Percentiles rank a stretch among this genome's conserved stretches.
These are phyloP conservation scores for Penicillium sp. DNA, from an alignment of 2,329 filamentous ascomycete genomes.

Conservation along the genomic window DNA sequence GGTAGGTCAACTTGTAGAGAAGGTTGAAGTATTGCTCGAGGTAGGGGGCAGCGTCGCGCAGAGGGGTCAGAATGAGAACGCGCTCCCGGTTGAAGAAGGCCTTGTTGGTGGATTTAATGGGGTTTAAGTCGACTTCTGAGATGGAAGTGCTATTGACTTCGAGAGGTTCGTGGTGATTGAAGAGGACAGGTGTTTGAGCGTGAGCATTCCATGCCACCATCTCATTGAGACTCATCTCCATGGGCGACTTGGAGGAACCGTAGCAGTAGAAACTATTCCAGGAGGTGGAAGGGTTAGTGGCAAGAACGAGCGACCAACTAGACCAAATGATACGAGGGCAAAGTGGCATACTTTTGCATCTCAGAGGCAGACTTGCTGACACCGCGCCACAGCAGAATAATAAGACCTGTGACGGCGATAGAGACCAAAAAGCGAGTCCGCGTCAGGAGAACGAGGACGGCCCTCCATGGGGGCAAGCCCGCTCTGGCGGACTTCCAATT, in stretches of 20 bases:
- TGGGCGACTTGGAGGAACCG: constrained; percentile 89
- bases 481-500: constrained; percentile 88
- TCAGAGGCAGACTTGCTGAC: constrained; percentile 73
- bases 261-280: constrained; percentile 84
- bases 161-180: constrained; percentile 88
- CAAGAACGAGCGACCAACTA: not conserved
- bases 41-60: constrained; percentile 80
- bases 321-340: constrained; percentile 2
- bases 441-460: constrained; percentile 63
- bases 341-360: constrained; percentile 71
- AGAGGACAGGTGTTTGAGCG: constrained; percentile 85
- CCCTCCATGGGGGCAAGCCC: constrained; percentile 69
- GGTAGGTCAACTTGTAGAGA: constrained; percentile 81
- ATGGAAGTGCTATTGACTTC: constrained; percentile 78
- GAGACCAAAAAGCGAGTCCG: constrained; percentile 72
- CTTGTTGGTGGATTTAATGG: constrained; percentile 71
- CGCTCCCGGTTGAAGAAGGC: constrained; percentile 76
- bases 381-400: constrained; percentile 83
- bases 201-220: constrained; percentile 84
- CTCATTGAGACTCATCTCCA: constrained; percentile 90
- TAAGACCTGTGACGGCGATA: constrained; percentile 61
- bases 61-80: constrained; percentile 83
- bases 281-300: constrained; percentile 7
- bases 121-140: constrained; percentile 74
- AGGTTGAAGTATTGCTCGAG: constrained; percentile 91